These are phyloP conservation scores for Xylaria sp. DNA, from an alignment of 495 filamentous ascomycete species.

Conservation along the genomic window DNA sequence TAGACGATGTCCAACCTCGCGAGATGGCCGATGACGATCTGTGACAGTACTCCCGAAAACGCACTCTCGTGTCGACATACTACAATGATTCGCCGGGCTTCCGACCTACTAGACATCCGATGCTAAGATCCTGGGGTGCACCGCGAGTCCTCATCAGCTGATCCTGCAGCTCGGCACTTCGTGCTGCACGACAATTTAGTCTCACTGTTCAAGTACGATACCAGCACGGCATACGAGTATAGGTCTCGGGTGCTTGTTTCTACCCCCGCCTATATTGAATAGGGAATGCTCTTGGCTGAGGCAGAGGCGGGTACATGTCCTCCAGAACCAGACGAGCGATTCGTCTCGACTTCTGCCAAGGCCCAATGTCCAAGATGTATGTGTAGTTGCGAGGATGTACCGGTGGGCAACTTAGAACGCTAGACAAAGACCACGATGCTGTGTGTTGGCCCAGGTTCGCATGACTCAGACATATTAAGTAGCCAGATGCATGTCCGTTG, in stretches of 20 bases:
- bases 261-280: slow-evolving; percentile 10
- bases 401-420: not conserved
- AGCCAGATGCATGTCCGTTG: slow-evolving; percentile 22
- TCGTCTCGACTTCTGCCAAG: slow-evolving; percentile 16
- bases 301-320: not conserved
- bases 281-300: slow-evolving; percentile 5
- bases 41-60: slow-evolving; percentile 9
- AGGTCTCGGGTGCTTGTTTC: slow-evolving; percentile 27
- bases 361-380: slow-evolving; percentile 5
- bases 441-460: slow-evolving; percentile 21
- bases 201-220: slow-evolving; percentile 20
- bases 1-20: slow-evolving; percentile 21
- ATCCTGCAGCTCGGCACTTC: slow-evolving; percentile 30
- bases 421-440: not conserved
- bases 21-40: slow-evolving; percentile 3
- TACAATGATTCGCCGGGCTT: slow-evolving; percentile 23
- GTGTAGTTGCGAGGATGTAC: not conserved
- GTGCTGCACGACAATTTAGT: slow-evolving; percentile 31
- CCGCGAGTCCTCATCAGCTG: slow-evolving; percentile 27
- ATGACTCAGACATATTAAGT: slow-evolving; percentile 30
- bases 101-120: slow-evolving; percentile 16
- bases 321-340: slow-evolving; percentile 6
- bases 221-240: slow-evolving; percentile 11
- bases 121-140: slow-evolving; percentile 30
- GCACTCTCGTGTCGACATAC: slow-evolving; percentile 21